Base-by-base conservation (phyloP, 345 rosid genomes). In the Nephelium lappaceum region DNA sequence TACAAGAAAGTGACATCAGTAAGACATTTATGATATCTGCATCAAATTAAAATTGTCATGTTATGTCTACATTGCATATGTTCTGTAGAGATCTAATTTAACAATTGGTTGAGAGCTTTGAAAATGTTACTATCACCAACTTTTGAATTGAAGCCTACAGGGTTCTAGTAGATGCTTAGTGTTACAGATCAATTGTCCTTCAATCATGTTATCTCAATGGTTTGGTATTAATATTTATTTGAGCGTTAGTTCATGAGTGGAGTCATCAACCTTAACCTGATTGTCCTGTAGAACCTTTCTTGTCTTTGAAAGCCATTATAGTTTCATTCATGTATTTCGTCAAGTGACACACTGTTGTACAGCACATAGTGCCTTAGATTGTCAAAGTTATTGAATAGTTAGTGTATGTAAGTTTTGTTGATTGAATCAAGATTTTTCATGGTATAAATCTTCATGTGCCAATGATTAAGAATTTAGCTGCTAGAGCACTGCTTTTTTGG, bases 1-100 rank as follows among this genome's bases (percentile, higher is more conserved):
- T 97, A 89, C 83, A 93, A 88, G 89, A 97, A 94, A 88, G 99
- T 97, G 72, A 87, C 96, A 74, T 89, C 95, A 16, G 99, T 96
- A 84, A 84, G 90, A 82, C 77, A 51, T 66, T 74, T 23, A 6
- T 68, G 69, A 80, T 83, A 75, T 71, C 61, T 81, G 66, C 15
- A 66, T 31, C 23, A 23, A 60, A 27, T 51, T 8, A 14, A 55
- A 57, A 57, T 67, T 47, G 11, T 60, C 42, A 62, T 79, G 69
- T 70, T 41, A 27, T n/a, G 31, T 14, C 18, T 38, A 14, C 62
- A 8, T 67, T 41, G 1, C 69, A 15, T 27, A 0, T 53, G 41
- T 65, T 42, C 6, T 18, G 16, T 58, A 11, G 58, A 43, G 39
- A 67, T 4, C 58, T 25, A 25, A 15, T 63, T 62, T 45, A 47